phyloP scores from a whole-genome alignment of 441 rosid genomes.

The Croton setiger region DNA sequence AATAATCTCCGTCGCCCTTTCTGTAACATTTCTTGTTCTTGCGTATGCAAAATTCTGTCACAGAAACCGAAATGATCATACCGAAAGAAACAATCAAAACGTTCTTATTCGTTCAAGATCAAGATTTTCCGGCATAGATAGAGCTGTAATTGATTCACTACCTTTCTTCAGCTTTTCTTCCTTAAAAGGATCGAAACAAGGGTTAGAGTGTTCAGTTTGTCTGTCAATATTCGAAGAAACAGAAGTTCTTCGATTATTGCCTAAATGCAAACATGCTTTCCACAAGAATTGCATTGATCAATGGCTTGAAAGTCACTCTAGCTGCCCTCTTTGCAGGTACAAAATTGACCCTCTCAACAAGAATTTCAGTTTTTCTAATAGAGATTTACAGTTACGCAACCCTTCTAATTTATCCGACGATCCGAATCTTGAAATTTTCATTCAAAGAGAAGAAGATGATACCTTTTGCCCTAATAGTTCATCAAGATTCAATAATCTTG shows the following conservation, averaged over 20 bases:
- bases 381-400: constrained; percentile 14
- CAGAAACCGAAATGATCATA: neutral
- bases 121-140: constrained; percentile 60
- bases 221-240: constrained; percentile 51
- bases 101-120: constrained; percentile 24
- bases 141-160: constrained; percentile 54
- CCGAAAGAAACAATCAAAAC: constrained; percentile 5
- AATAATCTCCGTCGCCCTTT: constrained; percentile 46
- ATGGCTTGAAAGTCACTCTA: constrained; percentile 81
- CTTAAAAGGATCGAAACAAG: constrained; percentile 59
- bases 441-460: constrained; percentile 34
- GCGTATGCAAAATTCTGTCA: constrained; percentile 66
- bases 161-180: constrained; percentile 75
- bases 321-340: constrained; percentile 83
- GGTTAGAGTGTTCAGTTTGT: constrained; percentile 84
- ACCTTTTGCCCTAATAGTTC: constrained; percentile 16
- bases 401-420: constrained; percentile 34
- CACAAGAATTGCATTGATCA: constrained; percentile 80
- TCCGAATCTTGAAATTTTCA: constrained; percentile 33
- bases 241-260: constrained; percentile 57
- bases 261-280: constrained; percentile 86
- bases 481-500: constrained; percentile 25
- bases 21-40: constrained; percentile 54
- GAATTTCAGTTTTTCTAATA: constrained; percentile 25
- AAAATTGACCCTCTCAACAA: constrained; percentile 62